Conservation (phyloP, 768 basidiomycete species). For the Coprinellus aureogranulatus region DNA sequence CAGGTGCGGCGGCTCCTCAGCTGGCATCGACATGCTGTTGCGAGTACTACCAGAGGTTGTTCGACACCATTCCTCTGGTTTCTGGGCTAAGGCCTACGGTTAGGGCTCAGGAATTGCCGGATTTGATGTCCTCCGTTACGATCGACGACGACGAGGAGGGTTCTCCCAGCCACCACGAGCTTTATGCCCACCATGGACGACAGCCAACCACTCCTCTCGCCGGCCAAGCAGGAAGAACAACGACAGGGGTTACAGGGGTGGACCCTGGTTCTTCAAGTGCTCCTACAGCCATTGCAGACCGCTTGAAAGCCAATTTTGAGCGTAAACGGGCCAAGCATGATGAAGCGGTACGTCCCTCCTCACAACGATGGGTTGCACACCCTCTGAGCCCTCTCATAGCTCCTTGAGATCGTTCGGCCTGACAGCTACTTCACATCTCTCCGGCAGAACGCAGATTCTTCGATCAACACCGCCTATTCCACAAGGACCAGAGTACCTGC, state of each 20-base stretch:
- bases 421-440: too few relatives aligned
- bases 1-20: background rate
- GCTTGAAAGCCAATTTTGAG: background rate
- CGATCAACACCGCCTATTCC: too few relatives aligned
- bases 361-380: too few relatives aligned
- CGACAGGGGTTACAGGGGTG: too few relatives aligned
- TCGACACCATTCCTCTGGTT: background rate
- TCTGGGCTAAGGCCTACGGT: background rate
- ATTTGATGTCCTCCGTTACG: background rate
- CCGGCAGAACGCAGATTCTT: too few relatives aligned
- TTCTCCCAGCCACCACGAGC: background rate
- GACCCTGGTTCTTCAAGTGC: background rate
- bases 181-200: background rate
- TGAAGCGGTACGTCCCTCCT: background rate
- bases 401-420: too few relatives aligned
- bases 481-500: background rate
- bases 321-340: background rate
- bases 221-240: background rate
- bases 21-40: conserved; percentile 2
- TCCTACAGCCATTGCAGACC: background rate
- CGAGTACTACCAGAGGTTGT: conserved; percentile 2
- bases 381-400: too few relatives aligned
- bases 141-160: background rate
- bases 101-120: background rate
- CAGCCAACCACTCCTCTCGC: background rate